A percentile compares a stretch with the other conserved stretches of the same genome.
These are phyloP conservation scores for Bathelium albidoporum DNA, from an alignment of 495 filamentous ascomycete species.

Conservation along the genomic window DNA sequence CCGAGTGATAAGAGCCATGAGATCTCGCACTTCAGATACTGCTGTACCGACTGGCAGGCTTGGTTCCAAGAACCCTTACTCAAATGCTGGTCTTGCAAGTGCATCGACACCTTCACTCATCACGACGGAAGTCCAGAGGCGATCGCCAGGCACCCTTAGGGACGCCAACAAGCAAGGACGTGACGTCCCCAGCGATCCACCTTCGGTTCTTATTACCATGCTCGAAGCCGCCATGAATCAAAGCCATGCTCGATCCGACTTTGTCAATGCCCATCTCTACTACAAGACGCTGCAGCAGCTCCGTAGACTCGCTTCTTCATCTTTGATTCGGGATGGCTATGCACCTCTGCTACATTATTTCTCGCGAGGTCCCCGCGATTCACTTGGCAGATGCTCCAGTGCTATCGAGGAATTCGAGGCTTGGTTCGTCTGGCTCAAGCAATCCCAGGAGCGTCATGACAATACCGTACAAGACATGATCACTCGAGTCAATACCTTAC, in stretches of 20 bases:
- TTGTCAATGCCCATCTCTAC: conserved; percentile 58
- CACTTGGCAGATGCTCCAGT: conserved; percentile 51
- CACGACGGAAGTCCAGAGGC: not conserved
- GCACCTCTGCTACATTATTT: conserved; percentile 60
- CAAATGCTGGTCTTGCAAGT: not conserved
- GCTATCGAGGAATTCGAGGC: conserved; percentile 65
- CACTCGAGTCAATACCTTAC: conserved; percentile 52
- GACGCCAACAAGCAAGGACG: not conserved
- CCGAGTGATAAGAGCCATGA: not conserved
- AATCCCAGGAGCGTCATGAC: conserved; percentile 61
- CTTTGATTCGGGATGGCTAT: conserved; percentile 52
- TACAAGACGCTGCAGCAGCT: conserved; percentile 58
- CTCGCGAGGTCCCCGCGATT: conserved; percentile 56
- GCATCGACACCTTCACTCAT: not conserved
- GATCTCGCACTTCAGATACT: not conserved
- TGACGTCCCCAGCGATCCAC: not conserved
- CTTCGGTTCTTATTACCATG: conserved; percentile 52
- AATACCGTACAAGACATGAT: conserved; percentile 57
- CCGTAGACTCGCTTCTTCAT: conserved; percentile 49
- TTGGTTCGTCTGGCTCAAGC: conserved; percentile 65
- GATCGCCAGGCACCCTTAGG: not conserved
- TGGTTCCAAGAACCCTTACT: conserved; percentile 25
- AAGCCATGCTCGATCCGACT: conserved; percentile 57
- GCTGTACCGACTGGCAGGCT: conserved; percentile 13
- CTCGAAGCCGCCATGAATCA: conserved; percentile 57